Evolutionary conservation across 768 basidiomycete species (phyloP).

Genomic region (Termitomyces sp.): DNA sequence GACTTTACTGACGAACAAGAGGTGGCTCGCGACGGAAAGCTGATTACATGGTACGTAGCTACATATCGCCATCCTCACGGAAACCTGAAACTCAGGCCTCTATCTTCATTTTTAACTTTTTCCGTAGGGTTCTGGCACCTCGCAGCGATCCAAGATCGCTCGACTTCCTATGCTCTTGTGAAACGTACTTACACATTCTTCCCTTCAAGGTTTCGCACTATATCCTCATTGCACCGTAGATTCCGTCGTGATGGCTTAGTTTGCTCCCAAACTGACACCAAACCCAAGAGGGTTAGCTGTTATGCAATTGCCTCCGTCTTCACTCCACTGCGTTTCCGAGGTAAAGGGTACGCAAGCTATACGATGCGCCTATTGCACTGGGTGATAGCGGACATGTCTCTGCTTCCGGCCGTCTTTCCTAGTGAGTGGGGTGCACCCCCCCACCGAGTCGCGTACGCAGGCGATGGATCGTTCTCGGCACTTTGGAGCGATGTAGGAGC

Average conservation of each 20-base stretch:
- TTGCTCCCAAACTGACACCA: slow-evolving; percentile 10
- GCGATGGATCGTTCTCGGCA: slow-evolving; percentile 39
- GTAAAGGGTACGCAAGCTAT: slow-evolving; percentile 52
- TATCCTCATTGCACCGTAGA: slow-evolving; percentile 13
- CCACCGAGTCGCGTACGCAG: slow-evolving; percentile 22
- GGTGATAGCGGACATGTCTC: slow-evolving; percentile 33
- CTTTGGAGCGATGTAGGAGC: slow-evolving; percentile 51
- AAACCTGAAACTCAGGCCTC: neutral
- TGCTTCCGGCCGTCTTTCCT: slow-evolving; percentile 22
- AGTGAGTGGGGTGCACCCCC: slow-evolving; percentile 43
- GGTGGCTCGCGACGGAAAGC: slow-evolving; percentile 37
- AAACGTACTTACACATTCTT: slow-evolving; percentile 42
- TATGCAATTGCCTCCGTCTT: slow-evolving; percentile 57
- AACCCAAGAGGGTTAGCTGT: slow-evolving; percentile 28
- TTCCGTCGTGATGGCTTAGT: slow-evolving; percentile 27
- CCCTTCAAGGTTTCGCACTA: neutral
- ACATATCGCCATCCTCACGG: neutral
- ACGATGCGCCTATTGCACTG: slow-evolving; percentile 66
- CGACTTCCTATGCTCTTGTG: slow-evolving; percentile 55
- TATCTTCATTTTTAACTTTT: neutral
- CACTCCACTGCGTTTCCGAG: slow-evolving; percentile 42
- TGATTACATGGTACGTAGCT: slow-evolving; percentile 18
- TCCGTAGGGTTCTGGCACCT: slow-evolving; percentile 51
- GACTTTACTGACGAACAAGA: slow-evolving; percentile 33
- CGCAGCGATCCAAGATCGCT: slow-evolving; percentile 43